These are phyloP conservation scores for Exidia glandulosa DNA, from an alignment of 768 basidiomycete species.

Conservation along the genomic window DNA sequence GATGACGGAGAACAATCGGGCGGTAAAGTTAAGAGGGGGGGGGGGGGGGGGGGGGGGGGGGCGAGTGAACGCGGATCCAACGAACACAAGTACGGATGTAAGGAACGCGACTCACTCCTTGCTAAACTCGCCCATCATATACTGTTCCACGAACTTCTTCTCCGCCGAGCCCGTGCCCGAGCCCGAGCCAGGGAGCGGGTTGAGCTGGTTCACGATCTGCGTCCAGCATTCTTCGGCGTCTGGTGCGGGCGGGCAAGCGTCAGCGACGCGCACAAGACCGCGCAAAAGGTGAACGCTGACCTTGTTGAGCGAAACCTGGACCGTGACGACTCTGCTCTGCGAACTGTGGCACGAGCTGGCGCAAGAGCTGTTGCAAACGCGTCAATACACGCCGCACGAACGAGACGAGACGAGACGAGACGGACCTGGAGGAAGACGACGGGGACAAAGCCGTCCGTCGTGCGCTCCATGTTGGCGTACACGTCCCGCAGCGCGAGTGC, in stretches of 20 bases:
- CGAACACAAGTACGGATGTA: slow-evolving; percentile 1
- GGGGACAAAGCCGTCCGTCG: slow-evolving; percentile 69
- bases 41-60: neutral
- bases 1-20: no score
- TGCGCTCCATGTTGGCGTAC: slow-evolving; percentile 60
- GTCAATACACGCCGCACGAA: neutral
- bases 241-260: slow-evolving; percentile 6
- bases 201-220: slow-evolving; percentile 59
- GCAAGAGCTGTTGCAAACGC: slow-evolving; percentile 27
- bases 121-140: slow-evolving; percentile 65
- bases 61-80: no score
- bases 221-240: slow-evolving; percentile 90
- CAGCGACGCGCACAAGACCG: neutral
- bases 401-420: neutral
- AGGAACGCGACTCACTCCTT: slow-evolving; percentile 40
- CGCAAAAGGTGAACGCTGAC: slow-evolving; percentile 12
- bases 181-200: slow-evolving; percentile 48
- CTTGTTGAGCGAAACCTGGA: slow-evolving; percentile 73
- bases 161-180: slow-evolving; percentile 15
- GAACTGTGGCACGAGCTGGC: slow-evolving; percentile 83
- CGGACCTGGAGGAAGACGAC: slow-evolving; percentile 46
- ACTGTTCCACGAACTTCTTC: slow-evolving; percentile 68
- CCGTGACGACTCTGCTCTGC: slow-evolving; percentile 51
- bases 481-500: slow-evolving; percentile 52
- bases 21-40: no score